Evolutionary conservation across 805 yeast species (phyloP), one percentile per base, ranked within the genome.

Genomic region (Pichia manshurica): DNA sequence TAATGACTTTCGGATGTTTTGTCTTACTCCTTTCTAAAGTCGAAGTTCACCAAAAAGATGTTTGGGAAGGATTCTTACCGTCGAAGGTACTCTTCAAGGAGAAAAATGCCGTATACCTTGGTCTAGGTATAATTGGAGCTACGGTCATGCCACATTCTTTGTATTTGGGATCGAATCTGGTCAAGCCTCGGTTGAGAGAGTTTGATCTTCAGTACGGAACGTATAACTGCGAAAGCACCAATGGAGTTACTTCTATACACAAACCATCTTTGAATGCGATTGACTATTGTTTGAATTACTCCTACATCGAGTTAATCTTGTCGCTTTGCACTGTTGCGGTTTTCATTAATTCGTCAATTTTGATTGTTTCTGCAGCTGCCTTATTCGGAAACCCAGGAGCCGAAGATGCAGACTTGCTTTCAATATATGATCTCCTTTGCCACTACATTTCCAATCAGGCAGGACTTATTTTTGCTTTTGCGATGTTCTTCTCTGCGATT

Each of bases 101-200:
- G 56, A 78, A 75, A 58, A 74, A 77, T 58, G 93, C 95, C 0
- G 66, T 86, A 25, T 88, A 82, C 59, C 68, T 87, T 19, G 79
- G 91, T 21, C 71, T 90, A 55, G 96, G 95, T 22, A 86, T 89
- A 42, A 71, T 88, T 46, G 96, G 96, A 21, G 96, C 96, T 10
- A 89, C 96, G 0, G 96, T 89, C 21, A 89, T 89, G 96, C 96
- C 96, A 2, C 96, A 89, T 60, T 82, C 90, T 1, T 68, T 89
- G 43, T 87, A 84, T 57, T 68, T 89, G 47, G 96, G 96, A 1
- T 84, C 93, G 0, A 91, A 93, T 5, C 69, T 89, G 43, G 96
- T 88, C 6, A 95, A 88, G 62, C 86, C 96, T 21, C 75, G 96
- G 53, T 69, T 89, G 39, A 74, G 75, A 55, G 95, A 87, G 25